A percentile compares a stretch with the other conserved stretches of the same genome.
Conservation (phyloP, 129 eudicot species). For the Gnaphalium uliginosum region DNA sequence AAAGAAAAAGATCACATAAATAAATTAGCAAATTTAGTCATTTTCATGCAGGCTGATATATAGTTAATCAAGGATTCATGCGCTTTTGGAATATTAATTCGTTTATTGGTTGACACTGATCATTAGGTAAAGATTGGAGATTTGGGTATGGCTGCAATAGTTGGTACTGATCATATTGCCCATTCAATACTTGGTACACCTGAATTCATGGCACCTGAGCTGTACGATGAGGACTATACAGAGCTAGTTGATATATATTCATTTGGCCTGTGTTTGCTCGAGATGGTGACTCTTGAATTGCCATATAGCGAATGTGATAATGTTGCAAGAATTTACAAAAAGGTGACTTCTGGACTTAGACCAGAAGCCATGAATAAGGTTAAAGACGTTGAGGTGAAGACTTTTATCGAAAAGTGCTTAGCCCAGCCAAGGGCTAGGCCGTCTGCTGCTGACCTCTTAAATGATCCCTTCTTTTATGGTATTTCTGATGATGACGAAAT, state of each 20-base stretch:
- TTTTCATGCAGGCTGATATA: background rate
- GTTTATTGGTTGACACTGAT: background rate
- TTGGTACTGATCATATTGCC: conserved; percentile 63
- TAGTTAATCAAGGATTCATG: background rate
- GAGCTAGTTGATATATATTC: conserved; percentile 75
- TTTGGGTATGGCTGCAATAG: conserved; percentile 69
- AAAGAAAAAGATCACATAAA: background rate
- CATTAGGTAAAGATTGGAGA: conserved; percentile 81
- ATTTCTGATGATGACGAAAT: conserved; percentile 46
- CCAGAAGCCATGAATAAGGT: conserved; percentile 66
- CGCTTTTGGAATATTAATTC: background rate
- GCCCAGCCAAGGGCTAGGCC: conserved; percentile 74
- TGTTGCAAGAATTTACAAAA: conserved; percentile 62
- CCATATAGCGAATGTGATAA: conserved; percentile 74
- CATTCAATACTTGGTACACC: conserved; percentile 82
- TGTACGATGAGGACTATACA: conserved; percentile 68
- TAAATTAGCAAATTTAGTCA: background rate
- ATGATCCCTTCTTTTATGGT: conserved; percentile 52
- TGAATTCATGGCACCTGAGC: conserved; percentile 82
- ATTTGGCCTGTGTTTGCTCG: conserved; percentile 72
- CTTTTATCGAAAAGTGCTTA: conserved; percentile 71
- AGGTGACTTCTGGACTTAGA: conserved; percentile 61
- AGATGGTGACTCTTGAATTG: conserved; percentile 72
- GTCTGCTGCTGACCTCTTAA: conserved; percentile 60
- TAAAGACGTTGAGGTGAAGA: conserved; percentile 52